Conservation (phyloP, 768 basidiomycete genomes). For the Tylopilus rubrobrunneus region DNA sequence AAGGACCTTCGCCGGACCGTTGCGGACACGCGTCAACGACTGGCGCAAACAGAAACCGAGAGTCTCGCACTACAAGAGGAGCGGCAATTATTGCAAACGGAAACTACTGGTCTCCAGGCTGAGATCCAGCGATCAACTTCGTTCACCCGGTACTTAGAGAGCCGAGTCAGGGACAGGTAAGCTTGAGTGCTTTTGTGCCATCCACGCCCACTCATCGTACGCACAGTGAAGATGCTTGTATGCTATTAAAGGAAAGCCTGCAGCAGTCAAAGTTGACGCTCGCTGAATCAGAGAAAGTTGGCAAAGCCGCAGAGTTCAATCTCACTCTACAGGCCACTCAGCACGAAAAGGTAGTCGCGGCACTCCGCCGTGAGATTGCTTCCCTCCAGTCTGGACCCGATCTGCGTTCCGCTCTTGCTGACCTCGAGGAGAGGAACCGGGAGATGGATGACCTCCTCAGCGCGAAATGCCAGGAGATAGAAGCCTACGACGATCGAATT, state of each 20-base stretch:
- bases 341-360: conserved; percentile 58
- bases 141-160: conserved; percentile 57
- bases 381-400: conserved; percentile 50
- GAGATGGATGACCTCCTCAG: conserved; percentile 75
- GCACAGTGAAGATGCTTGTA: conserved; percentile 46
- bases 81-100: conserved; percentile 47
- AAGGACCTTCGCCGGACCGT: conserved; percentile 37
- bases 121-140: conserved; percentile 64
- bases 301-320: conserved; percentile 62
- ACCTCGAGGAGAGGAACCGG: conserved; percentile 64
- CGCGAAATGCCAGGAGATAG: conserved; percentile 71
- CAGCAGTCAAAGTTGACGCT: conserved; percentile 41
- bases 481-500: conserved; percentile 78
- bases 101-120: conserved; percentile 57
- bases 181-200: conserved; percentile 11
- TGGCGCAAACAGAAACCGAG: conserved; percentile 41
- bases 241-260: conserved; percentile 37
- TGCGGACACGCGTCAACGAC: conserved; percentile 32
- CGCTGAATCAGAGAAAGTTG: conserved; percentile 51
- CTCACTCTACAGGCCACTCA: conserved; percentile 62
- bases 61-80: conserved; percentile 47
- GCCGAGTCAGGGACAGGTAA: conserved; percentile 60
- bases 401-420: conserved; percentile 50
- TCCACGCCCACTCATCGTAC: conserved; percentile 5
- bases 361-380: conserved; percentile 55